These are phyloP conservation scores for Rossbeevera mucosa DNA, from an alignment of 768 basidiomycete genomes.

Conservation along the genomic window DNA sequence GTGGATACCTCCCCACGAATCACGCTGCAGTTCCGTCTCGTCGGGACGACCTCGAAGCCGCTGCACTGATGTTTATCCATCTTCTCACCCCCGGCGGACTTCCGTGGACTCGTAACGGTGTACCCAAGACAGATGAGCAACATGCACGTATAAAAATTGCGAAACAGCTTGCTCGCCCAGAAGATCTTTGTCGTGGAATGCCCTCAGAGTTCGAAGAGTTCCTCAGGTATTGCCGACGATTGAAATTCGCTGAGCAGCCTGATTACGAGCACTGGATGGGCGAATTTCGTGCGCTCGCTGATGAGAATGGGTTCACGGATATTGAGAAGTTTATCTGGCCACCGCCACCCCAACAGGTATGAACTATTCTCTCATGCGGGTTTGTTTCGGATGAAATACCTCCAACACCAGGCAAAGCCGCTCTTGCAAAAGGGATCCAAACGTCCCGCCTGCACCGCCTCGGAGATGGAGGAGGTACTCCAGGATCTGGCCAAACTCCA, in stretches of 20 bases:
- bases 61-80: constrained; percentile 76
- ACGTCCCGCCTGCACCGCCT: constrained; percentile 26
- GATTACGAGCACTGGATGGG: constrained; percentile 63
- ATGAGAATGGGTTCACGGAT: constrained; percentile 52
- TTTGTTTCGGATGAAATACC: constrained; percentile 1
- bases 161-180: constrained; percentile 56
- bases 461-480: constrained; percentile 53
- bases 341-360: constrained; percentile 42
- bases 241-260: constrained; percentile 64
- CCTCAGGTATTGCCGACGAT: constrained; percentile 61
- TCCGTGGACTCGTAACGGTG: constrained; percentile 75
- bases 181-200: constrained; percentile 63
- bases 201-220: constrained; percentile 76
- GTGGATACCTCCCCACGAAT: constrained; percentile 20
- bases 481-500: constrained; percentile 56
- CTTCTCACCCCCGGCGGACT: constrained; percentile 72
- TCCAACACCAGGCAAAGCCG: constrained; percentile 28
- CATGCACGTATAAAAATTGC: constrained; percentile 62
- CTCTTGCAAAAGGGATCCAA: constrained; percentile 13
- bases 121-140: constrained; percentile 63
- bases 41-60: constrained; percentile 74
- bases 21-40: constrained; percentile 61
- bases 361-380: neutral
- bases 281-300: constrained; percentile 61
- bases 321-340: constrained; percentile 72